A percentile compares a stretch with the other conserved stretches of the same genome.
Conservation (phyloP, 1,284 basidiomycete species). For the Rhodotorula sp. region DNA sequence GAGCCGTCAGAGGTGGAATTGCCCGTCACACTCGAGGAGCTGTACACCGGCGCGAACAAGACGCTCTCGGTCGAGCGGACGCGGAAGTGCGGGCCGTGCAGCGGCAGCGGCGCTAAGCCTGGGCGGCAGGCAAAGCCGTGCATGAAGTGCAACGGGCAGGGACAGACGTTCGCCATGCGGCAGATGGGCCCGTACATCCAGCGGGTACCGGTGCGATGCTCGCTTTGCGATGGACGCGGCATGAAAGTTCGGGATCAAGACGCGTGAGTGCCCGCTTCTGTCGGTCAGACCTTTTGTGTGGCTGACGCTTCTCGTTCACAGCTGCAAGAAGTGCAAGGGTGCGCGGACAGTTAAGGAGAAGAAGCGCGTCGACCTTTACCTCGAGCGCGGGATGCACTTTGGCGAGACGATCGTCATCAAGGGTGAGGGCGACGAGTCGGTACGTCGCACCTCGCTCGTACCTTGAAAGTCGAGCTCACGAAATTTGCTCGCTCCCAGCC, state of each 20-base stretch:
- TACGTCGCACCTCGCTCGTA: constrained; percentile 48
- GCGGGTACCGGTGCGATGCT: constrained; percentile 59
- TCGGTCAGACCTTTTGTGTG: background rate
- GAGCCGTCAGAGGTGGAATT: constrained; percentile 62
- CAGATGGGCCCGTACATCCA: constrained; percentile 48
- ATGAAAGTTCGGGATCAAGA: constrained; percentile 84
- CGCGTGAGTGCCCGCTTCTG: constrained; percentile 55
- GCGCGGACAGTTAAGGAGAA: constrained; percentile 79
- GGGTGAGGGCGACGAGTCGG: constrained; percentile 87
- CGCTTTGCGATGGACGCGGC: constrained; percentile 76
- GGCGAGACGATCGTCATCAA: constrained; percentile 79
- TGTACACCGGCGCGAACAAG: constrained; percentile 86
- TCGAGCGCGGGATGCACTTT: constrained; percentile 85
- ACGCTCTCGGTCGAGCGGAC: constrained; percentile 88
- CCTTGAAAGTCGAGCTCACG: background rate
- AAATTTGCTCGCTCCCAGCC: constrained; percentile 5
- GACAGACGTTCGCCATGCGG: constrained; percentile 58
- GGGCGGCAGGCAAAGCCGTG: constrained; percentile 78
- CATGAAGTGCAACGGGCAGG: constrained; percentile 77
- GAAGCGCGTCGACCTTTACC: constrained; percentile 76
- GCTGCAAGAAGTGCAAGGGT: constrained; percentile 96
- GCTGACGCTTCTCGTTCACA: constrained; percentile 45
- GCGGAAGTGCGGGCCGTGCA: constrained; percentile 72
- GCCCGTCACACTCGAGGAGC: constrained; percentile 83
- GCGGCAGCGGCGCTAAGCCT: constrained; percentile 74